Evolutionary conservation across 768 basidiomycete genomes (phyloP).

Genomic region (Phaeotremella skinneri): DNA sequence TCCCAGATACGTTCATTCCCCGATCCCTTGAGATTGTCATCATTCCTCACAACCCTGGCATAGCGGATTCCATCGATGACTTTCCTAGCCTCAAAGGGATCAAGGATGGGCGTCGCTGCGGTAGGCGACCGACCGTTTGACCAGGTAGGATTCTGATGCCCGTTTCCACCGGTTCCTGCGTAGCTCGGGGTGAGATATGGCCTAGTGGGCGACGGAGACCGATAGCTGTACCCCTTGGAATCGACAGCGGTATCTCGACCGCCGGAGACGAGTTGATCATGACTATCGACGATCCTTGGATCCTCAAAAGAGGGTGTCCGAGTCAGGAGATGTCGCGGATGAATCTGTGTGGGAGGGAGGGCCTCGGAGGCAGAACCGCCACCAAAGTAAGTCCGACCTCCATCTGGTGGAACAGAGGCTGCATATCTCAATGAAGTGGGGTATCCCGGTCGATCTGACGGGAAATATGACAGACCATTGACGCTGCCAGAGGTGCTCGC

Average conservation of each 20-base stretch:
- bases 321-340: neutral
- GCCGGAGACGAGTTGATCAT: too few species aligned
- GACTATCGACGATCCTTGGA: neutral
- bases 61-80: neutral
- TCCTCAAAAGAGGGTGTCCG: neutral
- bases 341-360: too few species aligned
- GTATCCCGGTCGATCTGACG: too few species aligned
- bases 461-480: too few species aligned
- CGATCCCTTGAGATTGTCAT: constrained; percentile 17
- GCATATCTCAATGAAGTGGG: neutral
- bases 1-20: constrained; percentile 42
- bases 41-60: constrained; percentile 9
- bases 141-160: too few species aligned
- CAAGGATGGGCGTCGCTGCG: neutral
- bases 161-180: neutral
- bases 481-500: too few species aligned
- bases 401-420: neutral
- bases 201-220: neutral
- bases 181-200: neutral
- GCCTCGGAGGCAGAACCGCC: neutral
- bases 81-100: neutral
- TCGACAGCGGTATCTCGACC: too few species aligned
- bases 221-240: neutral
- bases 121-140: neutral
- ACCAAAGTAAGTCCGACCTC: neutral